Evolutionary conservation across 768 basidiomycete genomes (phyloP), one percentile per base, ranked within the genome.

Genomic region (Amyloporia xantha): DNA sequence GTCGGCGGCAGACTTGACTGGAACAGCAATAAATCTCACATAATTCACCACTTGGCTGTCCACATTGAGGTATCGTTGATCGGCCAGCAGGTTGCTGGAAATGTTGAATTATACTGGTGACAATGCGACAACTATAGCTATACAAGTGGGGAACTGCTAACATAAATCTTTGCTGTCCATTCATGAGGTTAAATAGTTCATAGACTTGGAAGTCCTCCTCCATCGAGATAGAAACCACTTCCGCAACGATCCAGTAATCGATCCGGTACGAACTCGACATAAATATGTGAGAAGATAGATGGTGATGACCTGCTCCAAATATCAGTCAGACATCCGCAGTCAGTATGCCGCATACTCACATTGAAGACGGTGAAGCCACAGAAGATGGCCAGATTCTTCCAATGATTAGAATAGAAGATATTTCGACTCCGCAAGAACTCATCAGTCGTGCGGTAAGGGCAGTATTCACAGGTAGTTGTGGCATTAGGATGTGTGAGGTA

Each of bases 401-500:
- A 79, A 30, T 64, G 65, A 42, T 74, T 63, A 51, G 67, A 51
- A 51, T 83, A 89, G 40, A 62, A 70, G 26, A 88, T 82, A 54
- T 81, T 83, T 52, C 57, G 67, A 7, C 55, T 52, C 2, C 56
- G 66, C 44, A 87, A 65, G 69, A 78, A 86, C 36, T 72, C 61
- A 60, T 89, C 82, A 0, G 84, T 79, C 0, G 72, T 73, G n/a
- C 69, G 60, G 30, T 72, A 69, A 2, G 79, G 63, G 58, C 89
- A 91, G 66, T 75, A 79, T 28, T 63, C 52, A 62, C 81, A 82
- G 13, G 54, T 55, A 3, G 59, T 58, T 2, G 65, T 66, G 0
- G 68, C 70, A 20, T 59, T 45, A 0, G 71, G 64, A 49, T 78
- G 68, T 21, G 63, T 37, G n/a, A 81, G 35, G 58, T 78, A 79